Conservation (phyloP, 192 early-diverging fungal species). For the Backusella luteola region DNA sequence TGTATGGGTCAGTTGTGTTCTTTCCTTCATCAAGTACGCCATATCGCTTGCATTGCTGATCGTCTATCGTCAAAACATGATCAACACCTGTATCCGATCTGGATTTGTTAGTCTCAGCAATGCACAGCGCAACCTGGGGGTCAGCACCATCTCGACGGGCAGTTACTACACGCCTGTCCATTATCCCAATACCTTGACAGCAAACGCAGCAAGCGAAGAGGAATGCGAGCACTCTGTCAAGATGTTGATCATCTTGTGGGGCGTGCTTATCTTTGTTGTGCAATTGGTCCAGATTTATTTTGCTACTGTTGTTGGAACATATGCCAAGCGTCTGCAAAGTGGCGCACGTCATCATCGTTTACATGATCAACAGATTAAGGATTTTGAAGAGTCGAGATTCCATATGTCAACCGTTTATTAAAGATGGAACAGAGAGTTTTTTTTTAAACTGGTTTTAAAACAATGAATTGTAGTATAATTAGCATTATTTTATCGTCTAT, state of each 20-base stretch:
- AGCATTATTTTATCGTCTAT: not conserved
- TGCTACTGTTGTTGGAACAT: constrained; percentile 31
- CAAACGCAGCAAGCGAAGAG: not conserved
- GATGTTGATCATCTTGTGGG: constrained; percentile 21
- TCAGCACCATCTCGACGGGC: constrained; percentile 4
- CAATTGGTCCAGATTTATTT: constrained; percentile 34
- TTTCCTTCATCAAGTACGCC: constrained; percentile 21
- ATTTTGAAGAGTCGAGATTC: constrained; percentile 38
- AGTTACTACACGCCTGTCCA: constrained; percentile 19
- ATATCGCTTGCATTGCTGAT: constrained; percentile 17
- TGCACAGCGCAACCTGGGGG: not conserved
- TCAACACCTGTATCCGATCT: constrained; percentile 17
- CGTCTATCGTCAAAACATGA: constrained; percentile 20
- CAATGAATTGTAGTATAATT: not conserved
- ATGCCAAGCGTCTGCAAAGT: constrained; percentile 29
- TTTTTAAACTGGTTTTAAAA: not conserved
- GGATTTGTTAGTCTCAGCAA: constrained; percentile 17
- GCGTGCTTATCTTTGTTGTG: constrained; percentile 20
- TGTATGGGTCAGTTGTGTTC: constrained; percentile 17
- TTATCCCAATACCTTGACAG: constrained; percentile 24
- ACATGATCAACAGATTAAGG: constrained; percentile 43
- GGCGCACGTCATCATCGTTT: constrained; percentile 41
- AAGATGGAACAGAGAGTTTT: not conserved
- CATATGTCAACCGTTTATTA: constrained; percentile 41
- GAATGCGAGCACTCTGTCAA: constrained; percentile 14